Percentiles rank a stretch among this genome's conserved stretches.
phyloP scores from a whole-genome alignment of 805 yeast species.

The Brettanomyces sp. region DNA sequence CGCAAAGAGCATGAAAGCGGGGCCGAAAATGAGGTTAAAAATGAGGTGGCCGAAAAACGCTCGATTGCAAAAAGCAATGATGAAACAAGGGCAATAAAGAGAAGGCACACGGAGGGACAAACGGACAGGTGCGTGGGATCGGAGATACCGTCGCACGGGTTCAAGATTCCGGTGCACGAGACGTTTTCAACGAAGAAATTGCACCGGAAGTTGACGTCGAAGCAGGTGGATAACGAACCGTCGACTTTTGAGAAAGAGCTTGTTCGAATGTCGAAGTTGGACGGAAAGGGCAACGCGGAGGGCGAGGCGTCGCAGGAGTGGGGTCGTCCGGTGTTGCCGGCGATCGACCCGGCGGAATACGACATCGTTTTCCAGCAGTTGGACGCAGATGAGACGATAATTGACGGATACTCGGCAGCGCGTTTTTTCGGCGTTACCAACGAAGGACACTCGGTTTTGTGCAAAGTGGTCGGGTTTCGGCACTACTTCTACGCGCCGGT shows the following conservation, averaged over 20 bases:
- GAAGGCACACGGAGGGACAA: neutral
- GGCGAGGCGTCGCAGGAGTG: constrained; percentile 27
- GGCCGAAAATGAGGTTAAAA: no score
- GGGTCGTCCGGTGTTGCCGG: constrained; percentile 46
- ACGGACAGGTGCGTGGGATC: neutral
- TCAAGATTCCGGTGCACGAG: constrained; percentile 20
- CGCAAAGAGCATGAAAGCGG: no score
- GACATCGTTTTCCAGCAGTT: constrained; percentile 81
- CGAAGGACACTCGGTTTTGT: constrained; percentile 79
- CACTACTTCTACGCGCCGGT: constrained; percentile 92
- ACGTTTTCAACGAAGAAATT: constrained; percentile 15
- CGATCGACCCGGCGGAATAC: constrained; percentile 34
- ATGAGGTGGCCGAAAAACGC: no score
- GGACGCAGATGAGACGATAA: constrained; percentile 80
- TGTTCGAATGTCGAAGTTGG: constrained; percentile 31
- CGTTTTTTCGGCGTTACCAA: constrained; percentile 89
- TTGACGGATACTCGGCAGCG: constrained; percentile 22
- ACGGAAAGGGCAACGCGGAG: constrained; percentile 12
- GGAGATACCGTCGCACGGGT: constrained; percentile 11
- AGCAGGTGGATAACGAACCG: constrained; percentile 26
- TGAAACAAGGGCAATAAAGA: no score
- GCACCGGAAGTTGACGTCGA: constrained; percentile 19
- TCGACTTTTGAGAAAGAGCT: constrained; percentile 48
- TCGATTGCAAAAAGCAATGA: no score
- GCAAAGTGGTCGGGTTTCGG: constrained; percentile 80